Evolutionary conservation across 257 asterid species (phyloP).

Genomic region (Cynanchum wilfordii): DNA sequence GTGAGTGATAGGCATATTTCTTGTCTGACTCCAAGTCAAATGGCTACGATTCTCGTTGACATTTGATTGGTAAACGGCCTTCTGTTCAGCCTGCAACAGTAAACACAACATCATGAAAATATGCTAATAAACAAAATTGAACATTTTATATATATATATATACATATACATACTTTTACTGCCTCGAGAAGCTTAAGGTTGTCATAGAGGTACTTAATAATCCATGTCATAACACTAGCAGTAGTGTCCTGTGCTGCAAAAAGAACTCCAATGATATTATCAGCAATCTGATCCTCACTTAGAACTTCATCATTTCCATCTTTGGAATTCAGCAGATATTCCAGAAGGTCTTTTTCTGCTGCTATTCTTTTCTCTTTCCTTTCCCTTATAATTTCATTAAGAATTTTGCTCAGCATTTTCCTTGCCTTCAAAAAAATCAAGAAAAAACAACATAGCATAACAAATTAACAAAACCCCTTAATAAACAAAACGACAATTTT

Average conservation of each 20-base stretch:
- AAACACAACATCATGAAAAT: neutral
- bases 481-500: neutral
- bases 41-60: conserved; percentile 23
- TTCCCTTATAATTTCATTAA: conserved; percentile 42
- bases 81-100: conserved; percentile 62
- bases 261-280: conserved; percentile 77
- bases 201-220: conserved; percentile 67
- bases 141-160: too few species aligned
- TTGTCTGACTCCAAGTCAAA: conserved; percentile 76
- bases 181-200: conserved; percentile 45
- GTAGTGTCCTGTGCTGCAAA: conserved; percentile 93
- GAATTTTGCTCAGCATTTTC: conserved; percentile 53
- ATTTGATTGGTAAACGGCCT: conserved; percentile 40
- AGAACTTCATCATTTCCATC: conserved; percentile 40
- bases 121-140: too few species aligned
- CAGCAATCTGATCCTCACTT: conserved; percentile 63
- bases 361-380: conserved; percentile 40
- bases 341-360: conserved; percentile 46
- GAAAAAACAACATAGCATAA: neutral
- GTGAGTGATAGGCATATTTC: conserved; percentile 69
- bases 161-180: conserved; percentile 44
- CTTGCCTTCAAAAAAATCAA: conserved; percentile 51
- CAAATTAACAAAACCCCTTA: too few species aligned
- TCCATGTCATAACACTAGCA: conserved; percentile 81
- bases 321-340: conserved; percentile 42